phyloP scores from a whole-genome alignment of 1,139 yeast genomes.

The Saccharomyces hybrid region DNA sequence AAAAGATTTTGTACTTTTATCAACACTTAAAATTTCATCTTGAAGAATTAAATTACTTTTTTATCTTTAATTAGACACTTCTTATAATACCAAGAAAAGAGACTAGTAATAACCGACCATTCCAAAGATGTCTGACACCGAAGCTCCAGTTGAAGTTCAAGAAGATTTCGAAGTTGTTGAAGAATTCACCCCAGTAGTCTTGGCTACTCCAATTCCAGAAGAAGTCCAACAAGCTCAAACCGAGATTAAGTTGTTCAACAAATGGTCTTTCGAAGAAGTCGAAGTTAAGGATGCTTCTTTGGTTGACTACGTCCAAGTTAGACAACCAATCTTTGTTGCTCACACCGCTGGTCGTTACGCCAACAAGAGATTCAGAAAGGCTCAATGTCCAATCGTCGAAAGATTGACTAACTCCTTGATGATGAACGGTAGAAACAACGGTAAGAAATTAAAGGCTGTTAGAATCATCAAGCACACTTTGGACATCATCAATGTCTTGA shows the following conservation, averaged over 20 bases:
- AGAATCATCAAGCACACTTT: conserved; percentile 99
- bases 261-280: conserved; percentile 97
- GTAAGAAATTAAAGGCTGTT: conserved; percentile 99
- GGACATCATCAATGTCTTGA: conserved; percentile 94
- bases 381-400: conserved; percentile 98
- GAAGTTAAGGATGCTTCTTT: conserved; percentile 96
- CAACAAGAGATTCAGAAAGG: conserved; percentile 99
- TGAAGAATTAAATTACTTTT: neutral
- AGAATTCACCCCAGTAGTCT: conserved; percentile 71
- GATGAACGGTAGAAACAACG: conserved; percentile 99
- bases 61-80: neutral
- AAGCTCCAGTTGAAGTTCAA: conserved; percentile 43
- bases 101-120: conserved; percentile 1
- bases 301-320: conserved; percentile 96
- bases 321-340: conserved; percentile 94
- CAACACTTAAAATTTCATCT: neutral
- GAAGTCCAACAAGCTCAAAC: conserved; percentile 94
- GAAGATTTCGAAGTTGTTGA: conserved; percentile 63
- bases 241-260: conserved; percentile 97
- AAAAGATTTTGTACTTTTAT: neutral
- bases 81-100: neutral
- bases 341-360: conserved; percentile 99
- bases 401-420: conserved; percentile 98
- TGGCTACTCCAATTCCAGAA: conserved; percentile 93
- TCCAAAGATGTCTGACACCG: conserved; percentile 37